phyloP scores from a whole-genome alignment of 2,329 filamentous ascomycete genomes.

The Myriosclerotinia curreyana region DNA sequence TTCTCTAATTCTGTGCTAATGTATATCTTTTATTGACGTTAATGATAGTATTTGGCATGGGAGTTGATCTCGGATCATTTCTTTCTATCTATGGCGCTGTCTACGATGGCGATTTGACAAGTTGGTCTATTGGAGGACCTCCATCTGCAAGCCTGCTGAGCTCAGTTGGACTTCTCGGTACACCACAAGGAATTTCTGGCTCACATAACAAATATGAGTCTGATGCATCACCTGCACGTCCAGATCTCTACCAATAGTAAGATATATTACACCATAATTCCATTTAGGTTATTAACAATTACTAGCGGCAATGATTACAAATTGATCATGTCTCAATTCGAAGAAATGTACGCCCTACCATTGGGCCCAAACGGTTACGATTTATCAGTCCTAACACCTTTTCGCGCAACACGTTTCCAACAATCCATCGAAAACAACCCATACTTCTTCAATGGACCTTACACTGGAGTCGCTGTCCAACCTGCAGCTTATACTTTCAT shows the following conservation, averaged over 20 bases:
- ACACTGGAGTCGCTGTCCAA: conserved; percentile 45
- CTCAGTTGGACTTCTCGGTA: conserved; percentile 37
- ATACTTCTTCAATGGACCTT: conserved; percentile 52
- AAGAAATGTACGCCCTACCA: conserved; percentile 46
- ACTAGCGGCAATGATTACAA: conserved; percentile 48
- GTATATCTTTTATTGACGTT: background rate
- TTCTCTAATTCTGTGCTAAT: background rate
- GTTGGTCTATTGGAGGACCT: conserved; percentile 52
- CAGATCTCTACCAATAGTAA: conserved; percentile 48
- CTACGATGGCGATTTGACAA: conserved; percentile 49
- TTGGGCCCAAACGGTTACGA: conserved; percentile 42
- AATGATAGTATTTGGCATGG: conserved; percentile 46
- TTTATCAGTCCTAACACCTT: conserved; percentile 45
- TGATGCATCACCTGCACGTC: conserved; percentile 51
- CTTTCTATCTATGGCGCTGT: conserved; percentile 46
- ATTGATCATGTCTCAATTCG: conserved; percentile 52
- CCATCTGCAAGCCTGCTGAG: conserved; percentile 37
- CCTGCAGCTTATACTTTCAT: conserved; percentile 37
- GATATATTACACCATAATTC: background rate
- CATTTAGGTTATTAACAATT: background rate
- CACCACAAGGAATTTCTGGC: conserved; percentile 48
- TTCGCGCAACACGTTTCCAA: conserved; percentile 45
- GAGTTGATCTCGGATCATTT: conserved; percentile 42
- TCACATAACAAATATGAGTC: conserved; percentile 56
- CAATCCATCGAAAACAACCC: conserved; percentile 43